Conservation (phyloP, 257 asterid species). For the Craterostigma plantagineum region DNA sequence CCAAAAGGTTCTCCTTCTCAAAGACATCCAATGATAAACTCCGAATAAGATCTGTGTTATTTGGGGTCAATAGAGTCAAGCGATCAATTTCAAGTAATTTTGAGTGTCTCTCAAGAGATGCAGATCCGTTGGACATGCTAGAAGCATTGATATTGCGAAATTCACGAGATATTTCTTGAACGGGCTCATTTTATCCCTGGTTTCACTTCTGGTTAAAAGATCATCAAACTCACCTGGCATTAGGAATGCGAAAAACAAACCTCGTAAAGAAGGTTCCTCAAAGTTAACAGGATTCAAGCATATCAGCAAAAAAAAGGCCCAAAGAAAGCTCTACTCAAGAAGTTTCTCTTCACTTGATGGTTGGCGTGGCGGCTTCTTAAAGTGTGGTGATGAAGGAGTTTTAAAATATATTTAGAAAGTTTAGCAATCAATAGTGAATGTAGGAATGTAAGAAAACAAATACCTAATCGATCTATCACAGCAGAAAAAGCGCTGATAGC, state of each 20-base stretch:
- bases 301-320: neutral
- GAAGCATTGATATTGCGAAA: slow-evolving; percentile 15
- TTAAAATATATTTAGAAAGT: too few species aligned
- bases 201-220: slow-evolving; percentile 31
- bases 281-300: neutral
- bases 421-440: too few species aligned
- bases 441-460: slow-evolving; percentile 7
- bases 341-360: slow-evolving; percentile 4
- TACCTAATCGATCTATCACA: slow-evolving; percentile 77
- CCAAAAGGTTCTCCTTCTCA: slow-evolving; percentile 67
- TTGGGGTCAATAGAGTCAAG: slow-evolving; percentile 68
- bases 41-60: slow-evolving; percentile 43
- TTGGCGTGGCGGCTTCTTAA: too few species aligned
- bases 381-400: too few species aligned
- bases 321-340: slow-evolving; percentile 1
- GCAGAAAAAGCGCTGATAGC: slow-evolving; percentile 95
- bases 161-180: slow-evolving; percentile 35
- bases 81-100: slow-evolving; percentile 38
- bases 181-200: slow-evolving; percentile 15
- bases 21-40: slow-evolving; percentile 55
- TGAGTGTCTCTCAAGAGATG: slow-evolving; percentile 14
- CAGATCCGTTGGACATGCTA: slow-evolving; percentile 34
- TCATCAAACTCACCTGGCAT: slow-evolving; percentile 87
- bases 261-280: neutral
- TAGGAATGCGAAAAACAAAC: slow-evolving; percentile 7